Percentiles rank a stretch among this genome's conserved stretches.
Conservation (phyloP, 257 asterid species). For the Paulownia fortunei region DNA sequence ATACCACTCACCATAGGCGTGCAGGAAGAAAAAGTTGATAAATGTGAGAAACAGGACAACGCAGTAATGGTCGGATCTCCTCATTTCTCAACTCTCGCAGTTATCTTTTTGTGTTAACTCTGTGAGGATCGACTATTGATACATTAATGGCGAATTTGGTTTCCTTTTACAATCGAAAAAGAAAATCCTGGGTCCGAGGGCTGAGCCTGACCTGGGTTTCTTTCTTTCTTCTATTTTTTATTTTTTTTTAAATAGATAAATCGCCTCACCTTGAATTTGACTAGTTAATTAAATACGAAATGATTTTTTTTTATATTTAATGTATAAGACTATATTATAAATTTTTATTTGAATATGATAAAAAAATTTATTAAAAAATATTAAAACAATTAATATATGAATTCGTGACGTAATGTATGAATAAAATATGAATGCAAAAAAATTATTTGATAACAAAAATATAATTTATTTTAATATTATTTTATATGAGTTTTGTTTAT, state of each 20-base stretch:
- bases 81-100: slow-evolving; percentile 32
- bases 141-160: background rate
- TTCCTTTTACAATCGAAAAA: background rate
- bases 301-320: too few species aligned
- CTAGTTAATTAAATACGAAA: too few species aligned
- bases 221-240: background rate
- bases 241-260: too few species aligned
- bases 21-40: slow-evolving; percentile 30
- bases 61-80: slow-evolving; percentile 38
- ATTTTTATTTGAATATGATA: too few species aligned
- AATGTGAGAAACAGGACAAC: slow-evolving; percentile 33
- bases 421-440: too few species aligned
- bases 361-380: too few species aligned
- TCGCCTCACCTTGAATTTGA: slow-evolving; percentile 2
- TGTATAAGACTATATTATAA: too few species aligned
- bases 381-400: too few species aligned
- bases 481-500: too few species aligned
- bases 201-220: background rate
- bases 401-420: too few species aligned
- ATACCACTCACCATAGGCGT: slow-evolving; percentile 43
- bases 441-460: too few species aligned
- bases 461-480: too few species aligned
- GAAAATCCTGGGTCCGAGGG: background rate
- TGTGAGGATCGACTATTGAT: background rate
- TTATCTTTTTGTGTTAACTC: background rate